Percentiles rank a stretch among this genome's conserved stretches.
These are phyloP conservation scores for Vaccinium corymbosum DNA, from an alignment of 148 eudicot genomes.

Conservation along the genomic window DNA sequence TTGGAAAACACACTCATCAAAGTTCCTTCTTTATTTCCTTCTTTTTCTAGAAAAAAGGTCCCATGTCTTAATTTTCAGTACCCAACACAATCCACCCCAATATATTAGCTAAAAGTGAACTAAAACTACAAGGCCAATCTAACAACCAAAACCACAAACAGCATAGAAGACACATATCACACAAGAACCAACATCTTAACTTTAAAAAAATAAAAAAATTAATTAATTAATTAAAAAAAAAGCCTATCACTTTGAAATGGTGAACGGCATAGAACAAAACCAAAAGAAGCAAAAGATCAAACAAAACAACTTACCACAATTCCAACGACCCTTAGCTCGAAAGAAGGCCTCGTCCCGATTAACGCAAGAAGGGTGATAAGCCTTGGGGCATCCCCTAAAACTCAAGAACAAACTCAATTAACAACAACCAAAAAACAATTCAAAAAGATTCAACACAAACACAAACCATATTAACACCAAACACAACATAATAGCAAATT, in stretches of 20 bases:
- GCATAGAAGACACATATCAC: neutral
- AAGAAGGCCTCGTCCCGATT: slow-evolving; percentile 82
- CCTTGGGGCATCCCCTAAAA: slow-evolving; percentile 86
- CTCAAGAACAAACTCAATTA: slow-evolving; percentile 20
- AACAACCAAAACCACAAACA: neutral
- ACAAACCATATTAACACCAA: neutral
- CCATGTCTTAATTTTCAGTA: neutral
- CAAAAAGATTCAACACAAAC: neutral
- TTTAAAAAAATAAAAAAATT: neutral
- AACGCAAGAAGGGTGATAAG: slow-evolving; percentile 92
- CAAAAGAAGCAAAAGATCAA: neutral
- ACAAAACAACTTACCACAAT: slow-evolving; percentile 61
- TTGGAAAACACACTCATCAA: neutral
- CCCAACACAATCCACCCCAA: neutral
- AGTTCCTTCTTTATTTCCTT: neutral
- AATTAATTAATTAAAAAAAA: neutral
- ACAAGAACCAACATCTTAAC: neutral
- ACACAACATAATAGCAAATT: neutral
- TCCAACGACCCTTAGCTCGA: slow-evolving; percentile 80
- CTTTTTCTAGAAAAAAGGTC: neutral
- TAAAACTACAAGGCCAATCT: neutral
- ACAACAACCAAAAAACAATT: neutral
- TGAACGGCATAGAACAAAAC: neutral
- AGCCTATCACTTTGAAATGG: neutral
- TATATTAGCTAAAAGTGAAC: neutral